Evolutionary conservation across 345 rosid genomes (phyloP).

Genomic region (Turnera subulata): DNA sequence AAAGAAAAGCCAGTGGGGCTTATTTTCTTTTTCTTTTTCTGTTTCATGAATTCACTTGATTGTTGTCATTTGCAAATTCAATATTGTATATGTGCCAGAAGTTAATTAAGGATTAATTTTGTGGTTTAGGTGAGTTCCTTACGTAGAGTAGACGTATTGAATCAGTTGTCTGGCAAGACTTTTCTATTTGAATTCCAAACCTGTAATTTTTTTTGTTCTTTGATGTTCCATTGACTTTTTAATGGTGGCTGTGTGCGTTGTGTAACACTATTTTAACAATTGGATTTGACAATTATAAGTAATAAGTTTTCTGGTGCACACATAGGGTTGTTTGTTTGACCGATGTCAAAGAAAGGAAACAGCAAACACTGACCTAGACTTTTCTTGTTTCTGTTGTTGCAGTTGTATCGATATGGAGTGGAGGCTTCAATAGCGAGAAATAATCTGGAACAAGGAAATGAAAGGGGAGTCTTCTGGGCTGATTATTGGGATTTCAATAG

Average conservation of each 20-base stretch:
- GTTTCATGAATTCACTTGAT: no score
- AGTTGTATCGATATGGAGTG: slow-evolving; percentile 47
- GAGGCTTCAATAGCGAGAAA: slow-evolving; percentile 32
- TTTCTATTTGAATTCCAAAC: slow-evolving; percentile 12
- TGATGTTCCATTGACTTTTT: slow-evolving; percentile 13
- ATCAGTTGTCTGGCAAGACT: slow-evolving; percentile 5
- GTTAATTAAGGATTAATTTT: slow-evolving; percentile 2
- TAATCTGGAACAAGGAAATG: slow-evolving; percentile 40
- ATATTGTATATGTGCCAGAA: no score
- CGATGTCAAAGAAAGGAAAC: slow-evolving; percentile 1
- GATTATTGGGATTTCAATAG: slow-evolving; percentile 84
- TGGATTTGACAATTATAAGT: slow-evolving; percentile 1
- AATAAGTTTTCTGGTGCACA: not conserved
- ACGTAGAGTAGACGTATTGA: slow-evolving; percentile 3
- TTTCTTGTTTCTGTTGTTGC: slow-evolving; percentile 20
- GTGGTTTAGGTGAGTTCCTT: not conserved
- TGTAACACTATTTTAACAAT: not conserved
- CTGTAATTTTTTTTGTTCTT: slow-evolving; percentile 11
- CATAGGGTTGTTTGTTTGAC: slow-evolving; percentile 11
- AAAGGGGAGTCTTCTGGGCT: slow-evolving; percentile 73
- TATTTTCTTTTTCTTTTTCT: no score
- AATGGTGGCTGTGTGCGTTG: slow-evolving; percentile 12
- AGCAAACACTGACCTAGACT: slow-evolving; percentile 15
- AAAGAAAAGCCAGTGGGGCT: no score
- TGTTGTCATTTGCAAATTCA: no score